phyloP scores from a whole-genome alignment of 352 stramenopile species.

The Aphanomyces euteiches region DNA sequence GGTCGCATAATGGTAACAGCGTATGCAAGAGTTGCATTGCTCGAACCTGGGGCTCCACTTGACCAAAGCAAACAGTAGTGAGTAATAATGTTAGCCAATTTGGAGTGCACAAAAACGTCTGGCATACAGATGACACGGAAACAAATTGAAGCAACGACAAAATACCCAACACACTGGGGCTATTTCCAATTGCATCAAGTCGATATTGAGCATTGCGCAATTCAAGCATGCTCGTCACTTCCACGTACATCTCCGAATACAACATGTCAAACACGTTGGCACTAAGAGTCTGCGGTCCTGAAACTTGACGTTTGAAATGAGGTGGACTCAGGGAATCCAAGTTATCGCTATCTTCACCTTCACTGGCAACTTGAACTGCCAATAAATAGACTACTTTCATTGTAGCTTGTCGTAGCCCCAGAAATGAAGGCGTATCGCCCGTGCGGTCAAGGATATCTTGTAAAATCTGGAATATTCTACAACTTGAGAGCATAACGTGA shows the following conservation, averaged over 20 bases:
- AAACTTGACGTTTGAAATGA: slow-evolving; percentile 25
- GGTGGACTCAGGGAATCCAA: slow-evolving; percentile 11
- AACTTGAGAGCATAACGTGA: slow-evolving; percentile 9
- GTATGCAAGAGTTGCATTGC: slow-evolving; percentile 20
- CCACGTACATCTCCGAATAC: slow-evolving; percentile 13
- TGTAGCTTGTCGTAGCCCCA: slow-evolving; percentile 10
- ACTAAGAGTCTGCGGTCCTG: slow-evolving; percentile 23
- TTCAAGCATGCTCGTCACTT: slow-evolving; percentile 6
- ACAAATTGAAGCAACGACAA: slow-evolving; percentile 29
- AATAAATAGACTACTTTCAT: slow-evolving; percentile 29
- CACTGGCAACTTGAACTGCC: slow-evolving; percentile 24
- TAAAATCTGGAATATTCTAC: slow-evolving; percentile 19
- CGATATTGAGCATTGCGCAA: slow-evolving; percentile 1
- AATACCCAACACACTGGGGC: slow-evolving; percentile 16
- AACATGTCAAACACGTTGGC: slow-evolving; percentile 26
- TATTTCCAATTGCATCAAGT: slow-evolving; percentile 7
- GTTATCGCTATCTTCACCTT: slow-evolving; percentile 2
- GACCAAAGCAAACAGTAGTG: slow-evolving; percentile 23
- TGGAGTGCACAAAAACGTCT: slow-evolving; percentile 16
- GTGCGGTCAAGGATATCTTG: slow-evolving; percentile 26
- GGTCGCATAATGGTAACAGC: slow-evolving; percentile 18
- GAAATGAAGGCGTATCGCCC: background rate
- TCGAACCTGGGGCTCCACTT: slow-evolving; percentile 9
- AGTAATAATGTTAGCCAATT: slow-evolving; percentile 23
- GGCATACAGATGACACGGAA: slow-evolving; percentile 3